Conservation (phyloP, 495 filamentous ascomycete genomes). For the Margaritispora aquatica region DNA sequence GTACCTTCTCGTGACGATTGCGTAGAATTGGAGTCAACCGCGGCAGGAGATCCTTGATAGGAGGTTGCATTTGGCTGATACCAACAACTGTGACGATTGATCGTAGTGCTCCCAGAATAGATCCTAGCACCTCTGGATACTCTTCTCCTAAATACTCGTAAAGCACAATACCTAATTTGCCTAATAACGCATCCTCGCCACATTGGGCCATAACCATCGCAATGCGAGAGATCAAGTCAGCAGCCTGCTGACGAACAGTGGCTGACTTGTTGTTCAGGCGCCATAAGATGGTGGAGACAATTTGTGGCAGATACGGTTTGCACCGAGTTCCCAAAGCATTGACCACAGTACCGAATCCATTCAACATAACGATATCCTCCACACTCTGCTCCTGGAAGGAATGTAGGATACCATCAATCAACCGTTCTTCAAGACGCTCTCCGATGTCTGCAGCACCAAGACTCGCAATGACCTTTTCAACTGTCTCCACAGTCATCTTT, state of each 20-base stretch:
- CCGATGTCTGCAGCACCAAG: constrained; percentile 92
- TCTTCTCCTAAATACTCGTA: constrained; percentile 99
- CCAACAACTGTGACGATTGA: constrained; percentile 98
- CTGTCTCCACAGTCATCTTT: constrained; percentile 97
- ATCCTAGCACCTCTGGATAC: constrained; percentile 96
- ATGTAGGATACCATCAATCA: constrained; percentile 94
- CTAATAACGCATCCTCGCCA: constrained; percentile 91
- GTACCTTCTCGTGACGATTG: constrained; percentile 98
- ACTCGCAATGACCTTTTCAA: constrained; percentile 90
- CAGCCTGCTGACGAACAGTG: constrained; percentile 93
- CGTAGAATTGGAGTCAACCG: constrained; percentile 94
- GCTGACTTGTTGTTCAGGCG: constrained; percentile 95
- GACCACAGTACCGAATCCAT: constrained; percentile 98
- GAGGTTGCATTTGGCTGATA: constrained; percentile 97
- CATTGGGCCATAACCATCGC: constrained; percentile 99
- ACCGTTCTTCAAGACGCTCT: constrained; percentile 81
- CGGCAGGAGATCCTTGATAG: constrained; percentile 94
- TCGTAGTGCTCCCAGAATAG: constrained; percentile 89
- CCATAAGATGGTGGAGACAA: constrained; percentile 95
- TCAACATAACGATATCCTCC: constrained; percentile 92
- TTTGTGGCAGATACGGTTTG: constrained; percentile 95
- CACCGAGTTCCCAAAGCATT: constrained; percentile 90
- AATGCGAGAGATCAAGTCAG: constrained; percentile 93
- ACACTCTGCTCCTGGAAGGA: constrained; percentile 98
- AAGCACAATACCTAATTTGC: constrained; percentile 90